Evolutionary conservation across 1,139 yeast genomes (phyloP), one percentile per base, ranked within the genome.

Genomic region (Pichia sorboxylosa): DNA sequence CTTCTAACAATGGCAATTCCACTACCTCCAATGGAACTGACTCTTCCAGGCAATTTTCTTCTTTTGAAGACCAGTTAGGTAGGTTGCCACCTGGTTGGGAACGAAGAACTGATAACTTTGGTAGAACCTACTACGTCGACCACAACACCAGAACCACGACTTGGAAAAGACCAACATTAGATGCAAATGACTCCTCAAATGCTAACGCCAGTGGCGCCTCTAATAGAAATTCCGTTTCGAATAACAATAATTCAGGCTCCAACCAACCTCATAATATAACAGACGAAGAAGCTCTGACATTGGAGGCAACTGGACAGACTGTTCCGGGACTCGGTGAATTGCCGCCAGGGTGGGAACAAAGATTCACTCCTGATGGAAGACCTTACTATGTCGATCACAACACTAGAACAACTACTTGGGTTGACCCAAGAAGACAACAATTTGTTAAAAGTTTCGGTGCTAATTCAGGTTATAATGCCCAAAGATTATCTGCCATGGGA

Each of bases 331-430:
- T 92, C 30, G 98, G 98, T 25, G 98, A 92, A 59, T 67, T 90
- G 45, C 99, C 99, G 8, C 73, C 94, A 11, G 99, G 98, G 25
- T 90, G 99, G 99, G 99, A 90, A 60, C 98, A 90, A 61, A 69
- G 99, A 43, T 82, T 82, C 51, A 90, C 99, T 5, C 94, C 94
- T 27, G 98, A 90, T 59, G 99, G 98, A 25, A 73, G 98, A 53
- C 93, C 97, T 11, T 90, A 90, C 60, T 90, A 87, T 57, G 98
- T 90, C 34, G 99, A 90, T 57, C 98, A 90, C 62, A 90, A 90
- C 57, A 90, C 98, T 13, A 74, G 98, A 57, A 90, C 99, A 1
- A 90, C 99, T 5, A 92, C 99, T 4, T 90, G 99, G 99, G 99
- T 90, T 33, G 99, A 90, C 57, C 99, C 99, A 43, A 74, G 98